phyloP scores from a whole-genome alignment of 2,329 filamentous ascomycete species.

The Cordyceps cicadae region DNA sequence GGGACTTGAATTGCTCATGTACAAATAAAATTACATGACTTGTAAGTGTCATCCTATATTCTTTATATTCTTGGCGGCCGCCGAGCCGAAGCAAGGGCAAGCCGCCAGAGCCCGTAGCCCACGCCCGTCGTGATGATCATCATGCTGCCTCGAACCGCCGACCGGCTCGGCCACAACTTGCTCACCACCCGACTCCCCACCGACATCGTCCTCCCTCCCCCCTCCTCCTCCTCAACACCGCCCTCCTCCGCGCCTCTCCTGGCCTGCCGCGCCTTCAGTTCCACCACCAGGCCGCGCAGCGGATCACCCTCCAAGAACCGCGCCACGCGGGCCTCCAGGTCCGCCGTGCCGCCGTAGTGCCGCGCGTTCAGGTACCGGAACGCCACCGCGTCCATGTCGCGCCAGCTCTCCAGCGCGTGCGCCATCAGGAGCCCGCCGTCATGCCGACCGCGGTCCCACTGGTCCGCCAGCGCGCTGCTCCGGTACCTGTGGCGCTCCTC shows the following conservation, averaged over 20 bases:
- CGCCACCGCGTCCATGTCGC: constrained; percentile 9
- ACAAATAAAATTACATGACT: too few species aligned
- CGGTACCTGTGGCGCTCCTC: neutral
- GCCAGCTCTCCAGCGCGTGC: constrained; percentile 10
- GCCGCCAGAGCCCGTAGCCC: constrained; percentile 6
- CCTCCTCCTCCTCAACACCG: neutral
- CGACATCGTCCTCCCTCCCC: neutral
- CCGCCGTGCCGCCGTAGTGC: constrained; percentile 4
- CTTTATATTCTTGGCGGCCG: constrained; percentile 4
- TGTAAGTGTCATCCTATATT: neutral
- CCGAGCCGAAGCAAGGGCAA: constrained; percentile 3
- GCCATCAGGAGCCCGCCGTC: constrained; percentile 9
- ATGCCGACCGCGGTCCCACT: constrained; percentile 10
- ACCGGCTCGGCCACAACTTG: neutral
- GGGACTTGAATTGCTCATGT: too few species aligned
- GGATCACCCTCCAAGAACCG: constrained; percentile 1
- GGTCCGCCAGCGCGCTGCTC: neutral
- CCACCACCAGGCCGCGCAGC: neutral
- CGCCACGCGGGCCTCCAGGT: neutral
- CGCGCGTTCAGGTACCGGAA: constrained; percentile 20
- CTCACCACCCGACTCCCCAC: neutral
- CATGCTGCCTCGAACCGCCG: constrained; percentile 4
- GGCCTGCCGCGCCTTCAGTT: constrained; percentile 4
- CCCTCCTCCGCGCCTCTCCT: neutral
- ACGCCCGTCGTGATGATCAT: constrained; percentile 3